Evolutionary conservation across 2,329 filamentous ascomycete species (phyloP).

Genomic region (Exophiala phaeomuriformis): DNA sequence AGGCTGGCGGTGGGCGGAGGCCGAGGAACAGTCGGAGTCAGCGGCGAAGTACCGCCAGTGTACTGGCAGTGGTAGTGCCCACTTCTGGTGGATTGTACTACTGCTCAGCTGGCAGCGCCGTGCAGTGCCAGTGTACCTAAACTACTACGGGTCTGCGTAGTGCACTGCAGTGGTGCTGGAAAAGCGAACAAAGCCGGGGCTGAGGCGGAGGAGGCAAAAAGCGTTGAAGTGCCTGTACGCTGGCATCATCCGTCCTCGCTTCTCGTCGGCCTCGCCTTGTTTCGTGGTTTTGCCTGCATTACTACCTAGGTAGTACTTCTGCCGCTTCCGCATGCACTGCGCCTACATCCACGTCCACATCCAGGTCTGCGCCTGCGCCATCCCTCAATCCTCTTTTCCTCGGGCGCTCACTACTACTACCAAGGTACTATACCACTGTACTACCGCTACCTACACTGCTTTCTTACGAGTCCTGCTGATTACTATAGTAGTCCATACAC

Average conservation of each 20-base stretch:
- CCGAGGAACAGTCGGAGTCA: neutral
- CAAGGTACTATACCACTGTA: too few species aligned
- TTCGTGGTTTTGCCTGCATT: neutral
- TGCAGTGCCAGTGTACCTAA: neutral
- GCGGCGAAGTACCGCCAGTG: neutral
- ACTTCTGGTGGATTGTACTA: too few species aligned
- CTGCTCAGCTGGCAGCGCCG: neutral
- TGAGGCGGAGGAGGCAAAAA: slow-evolving; percentile 6
- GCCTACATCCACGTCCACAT: too few species aligned
- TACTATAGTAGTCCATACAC: too few species aligned
- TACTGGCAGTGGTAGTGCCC: neutral
- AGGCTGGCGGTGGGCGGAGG: neutral
- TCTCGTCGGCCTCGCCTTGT: neutral
- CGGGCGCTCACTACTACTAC: too few species aligned
- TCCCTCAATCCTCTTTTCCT: neutral
- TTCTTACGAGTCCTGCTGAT: too few species aligned
- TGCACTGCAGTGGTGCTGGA: neutral
- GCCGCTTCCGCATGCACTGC: too few species aligned
- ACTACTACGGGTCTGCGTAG: too few species aligned
- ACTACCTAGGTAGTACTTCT: too few species aligned
- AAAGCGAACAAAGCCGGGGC: neutral
- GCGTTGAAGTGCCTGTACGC: neutral
- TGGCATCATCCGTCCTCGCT: neutral
- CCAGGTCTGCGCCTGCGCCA: neutral
- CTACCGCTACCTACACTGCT: too few species aligned